phyloP scores from a whole-genome alignment of 495 filamentous ascomycete species.

The Haplographium delicatum region DNA sequence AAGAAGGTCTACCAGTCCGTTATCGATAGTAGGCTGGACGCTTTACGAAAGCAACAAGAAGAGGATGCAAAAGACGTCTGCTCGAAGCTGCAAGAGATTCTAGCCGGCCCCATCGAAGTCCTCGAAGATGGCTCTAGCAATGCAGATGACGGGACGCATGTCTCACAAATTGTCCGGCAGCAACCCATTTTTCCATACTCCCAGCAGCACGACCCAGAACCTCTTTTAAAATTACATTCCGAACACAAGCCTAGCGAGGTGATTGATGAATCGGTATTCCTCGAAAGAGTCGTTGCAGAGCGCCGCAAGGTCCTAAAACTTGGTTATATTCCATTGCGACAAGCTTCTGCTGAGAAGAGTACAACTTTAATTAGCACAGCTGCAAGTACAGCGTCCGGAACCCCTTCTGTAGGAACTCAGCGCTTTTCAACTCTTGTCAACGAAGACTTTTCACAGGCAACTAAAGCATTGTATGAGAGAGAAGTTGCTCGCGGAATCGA shows the following conservation, averaged over 20 bases:
- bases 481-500: conserved; percentile 88
- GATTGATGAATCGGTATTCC: conserved; percentile 56
- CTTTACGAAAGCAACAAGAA: conserved; percentile 60
- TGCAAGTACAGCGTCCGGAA: conserved; percentile 24
- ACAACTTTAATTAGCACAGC: conserved; percentile 9
- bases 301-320: conserved; percentile 60
- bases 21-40: conserved; percentile 64
- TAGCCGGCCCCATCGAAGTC: conserved; percentile 31
- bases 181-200: conserved; percentile 28
- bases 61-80: conserved; percentile 62
- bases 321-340: conserved; percentile 62
- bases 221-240: conserved; percentile 58
- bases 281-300: conserved; percentile 54
- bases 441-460: conserved; percentile 87
- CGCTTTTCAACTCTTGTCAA: conserved; percentile 71
- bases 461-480: conserved; percentile 84
- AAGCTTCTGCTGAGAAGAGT: conserved; percentile 32
- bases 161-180: conserved; percentile 17
- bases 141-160: conserved; percentile 14
- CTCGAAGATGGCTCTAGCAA: conserved; percentile 28
- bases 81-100: conserved; percentile 45
- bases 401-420: conserved; percentile 50
- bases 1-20: conserved; percentile 76
- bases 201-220: conserved; percentile 62
- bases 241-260: conserved; percentile 64